Evolutionary conservation across 768 basidiomycete genomes (phyloP).

Genomic region (Russula lepida): DNA sequence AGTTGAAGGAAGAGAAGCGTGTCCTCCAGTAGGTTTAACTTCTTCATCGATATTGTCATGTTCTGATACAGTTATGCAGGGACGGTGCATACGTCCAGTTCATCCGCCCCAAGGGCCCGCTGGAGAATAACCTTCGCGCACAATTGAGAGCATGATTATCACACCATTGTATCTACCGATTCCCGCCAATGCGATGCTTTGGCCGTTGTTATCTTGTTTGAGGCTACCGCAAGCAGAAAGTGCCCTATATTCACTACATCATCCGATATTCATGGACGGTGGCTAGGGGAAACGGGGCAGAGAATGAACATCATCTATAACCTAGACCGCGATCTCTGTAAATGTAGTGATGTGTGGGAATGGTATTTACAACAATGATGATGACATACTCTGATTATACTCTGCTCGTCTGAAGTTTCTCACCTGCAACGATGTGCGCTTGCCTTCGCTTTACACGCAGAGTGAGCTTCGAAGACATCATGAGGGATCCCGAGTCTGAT

Average conservation of each 20-base stretch:
- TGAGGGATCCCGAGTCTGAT: neutral
- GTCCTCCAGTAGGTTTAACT: conserved; percentile 65
- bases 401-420: neutral
- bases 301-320: conserved; percentile 36
- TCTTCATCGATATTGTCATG: neutral
- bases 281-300: conserved; percentile 83
- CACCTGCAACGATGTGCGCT: conserved; percentile 41
- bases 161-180: conserved; percentile 25
- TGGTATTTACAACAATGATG: conserved; percentile 5
- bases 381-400: neutral
- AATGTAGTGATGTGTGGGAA: conserved; percentile 16
- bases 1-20: conserved; percentile 83
- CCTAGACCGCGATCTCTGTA: conserved; percentile 17
- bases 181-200: conserved; percentile 19
- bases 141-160: conserved; percentile 62
- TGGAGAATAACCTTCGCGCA: conserved; percentile 78
- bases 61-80: conserved; percentile 33
- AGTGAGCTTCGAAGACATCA: conserved; percentile 30
- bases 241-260: conserved; percentile 71
- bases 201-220: conserved; percentile 3
- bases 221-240: neutral
- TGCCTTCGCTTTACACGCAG: conserved; percentile 63
- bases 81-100: conserved; percentile 95
- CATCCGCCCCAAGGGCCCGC: conserved; percentile 79
- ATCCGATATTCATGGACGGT: conserved; percentile 45